phyloP scores from a whole-genome alignment of 73 alveolate genomes.

The Breviolum minutum region DNA sequence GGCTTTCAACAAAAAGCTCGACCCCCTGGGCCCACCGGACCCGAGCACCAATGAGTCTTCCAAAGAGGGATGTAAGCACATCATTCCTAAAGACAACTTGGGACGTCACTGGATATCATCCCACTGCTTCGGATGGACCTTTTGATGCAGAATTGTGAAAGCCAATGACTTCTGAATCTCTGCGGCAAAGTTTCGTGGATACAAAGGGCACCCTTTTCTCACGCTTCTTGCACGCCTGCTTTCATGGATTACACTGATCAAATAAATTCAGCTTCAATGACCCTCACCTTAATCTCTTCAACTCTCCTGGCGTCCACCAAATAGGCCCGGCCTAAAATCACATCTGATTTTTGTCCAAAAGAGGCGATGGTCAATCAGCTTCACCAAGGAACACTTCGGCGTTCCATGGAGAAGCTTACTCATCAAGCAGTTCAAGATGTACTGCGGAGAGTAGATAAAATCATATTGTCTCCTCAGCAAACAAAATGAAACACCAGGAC shows the following conservation, averaged over 20 bases:
- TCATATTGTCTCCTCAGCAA: conserved; percentile 30
- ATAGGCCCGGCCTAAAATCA: conserved; percentile 38
- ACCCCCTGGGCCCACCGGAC: not conserved
- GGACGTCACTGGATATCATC: not conserved
- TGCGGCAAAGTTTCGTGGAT: not conserved
- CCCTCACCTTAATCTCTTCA: conserved; percentile 5
- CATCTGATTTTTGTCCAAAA: not conserved
- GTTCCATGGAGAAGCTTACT: conserved; percentile 41
- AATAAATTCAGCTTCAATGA: no score
- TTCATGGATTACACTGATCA: no score
- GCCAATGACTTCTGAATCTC: no score
- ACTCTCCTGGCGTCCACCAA: conserved; percentile 20
- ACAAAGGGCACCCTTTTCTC: conserved; percentile 22
- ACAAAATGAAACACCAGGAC: not conserved
- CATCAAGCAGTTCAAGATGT: conserved; percentile 47
- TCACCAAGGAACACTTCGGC: not conserved
- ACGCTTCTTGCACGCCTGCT: not conserved
- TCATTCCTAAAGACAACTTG: conserved; percentile 42
- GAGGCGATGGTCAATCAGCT: not conserved
- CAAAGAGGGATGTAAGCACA: conserved; percentile 32
- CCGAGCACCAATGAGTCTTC: conserved; percentile 45
- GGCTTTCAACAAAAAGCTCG: not conserved
- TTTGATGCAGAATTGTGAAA: no score
- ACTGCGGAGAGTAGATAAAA: conserved; percentile 78
- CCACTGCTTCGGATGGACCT: no score